Conservation (phyloP, 139 green algal species). For the Ettlia oleoabundans region DNA sequence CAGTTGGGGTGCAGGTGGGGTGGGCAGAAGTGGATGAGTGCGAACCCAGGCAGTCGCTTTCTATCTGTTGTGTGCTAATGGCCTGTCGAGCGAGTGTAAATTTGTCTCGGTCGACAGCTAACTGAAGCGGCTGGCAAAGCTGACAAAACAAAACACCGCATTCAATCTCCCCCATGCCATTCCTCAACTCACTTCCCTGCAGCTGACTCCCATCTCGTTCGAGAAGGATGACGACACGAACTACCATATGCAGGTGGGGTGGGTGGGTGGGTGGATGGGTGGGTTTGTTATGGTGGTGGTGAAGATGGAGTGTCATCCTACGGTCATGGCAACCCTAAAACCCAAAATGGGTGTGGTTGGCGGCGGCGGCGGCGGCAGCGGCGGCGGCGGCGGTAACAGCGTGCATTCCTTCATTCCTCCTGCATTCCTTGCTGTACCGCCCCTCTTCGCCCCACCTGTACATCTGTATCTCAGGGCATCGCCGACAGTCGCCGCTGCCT, state of each 20-base stretch:
- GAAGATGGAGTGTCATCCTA: not conserved
- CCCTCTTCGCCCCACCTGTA: too few relatives aligned
- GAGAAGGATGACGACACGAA: conserved; percentile 99
- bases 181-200: conserved; percentile 17
- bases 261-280: not conserved
- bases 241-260: conserved; percentile 93
- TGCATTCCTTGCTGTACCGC: too few relatives aligned
- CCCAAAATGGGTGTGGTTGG: too few relatives aligned
- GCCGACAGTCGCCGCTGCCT: too few relatives aligned
- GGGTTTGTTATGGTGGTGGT: not conserved
- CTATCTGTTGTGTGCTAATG: not conserved
- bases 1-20: not conserved
- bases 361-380: too few relatives aligned
- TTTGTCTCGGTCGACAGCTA: not conserved
- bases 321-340: not conserved
- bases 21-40: not conserved
- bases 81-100: not conserved
- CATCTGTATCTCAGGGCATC: too few relatives aligned
- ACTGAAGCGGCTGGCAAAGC: too few relatives aligned
- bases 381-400: too few relatives aligned
- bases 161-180: not conserved
- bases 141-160: too few relatives aligned
- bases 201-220: conserved; percentile 81
- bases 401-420: too few relatives aligned
- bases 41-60: not conserved